Evolutionary conservation across 768 basidiomycete genomes (phyloP).

Genomic region (Rhizopogon salebrosus): DNA sequence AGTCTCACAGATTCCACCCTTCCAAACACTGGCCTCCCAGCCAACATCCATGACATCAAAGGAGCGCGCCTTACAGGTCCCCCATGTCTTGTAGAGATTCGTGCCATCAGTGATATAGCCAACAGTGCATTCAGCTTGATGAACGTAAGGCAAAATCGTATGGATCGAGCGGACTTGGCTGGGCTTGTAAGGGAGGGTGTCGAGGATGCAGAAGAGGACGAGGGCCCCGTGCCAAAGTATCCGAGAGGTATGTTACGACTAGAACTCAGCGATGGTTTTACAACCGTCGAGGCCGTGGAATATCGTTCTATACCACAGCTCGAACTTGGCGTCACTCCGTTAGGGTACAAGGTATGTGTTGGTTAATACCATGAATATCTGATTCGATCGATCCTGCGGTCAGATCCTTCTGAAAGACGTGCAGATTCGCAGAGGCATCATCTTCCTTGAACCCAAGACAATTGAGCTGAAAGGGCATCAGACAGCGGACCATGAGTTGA

Average conservation of each 20-base stretch:
- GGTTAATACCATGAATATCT: not conserved
- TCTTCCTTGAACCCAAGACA: conserved; percentile 70
- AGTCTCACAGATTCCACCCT: conserved; percentile 69
- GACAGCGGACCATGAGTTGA: conserved; percentile 58
- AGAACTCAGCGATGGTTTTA: conserved; percentile 73
- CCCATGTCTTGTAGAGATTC: conserved; percentile 72
- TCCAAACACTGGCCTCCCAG: conserved; percentile 62
- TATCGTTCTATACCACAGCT: conserved; percentile 62
- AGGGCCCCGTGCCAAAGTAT: conserved; percentile 78
- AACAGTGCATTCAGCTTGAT: conserved; percentile 77
- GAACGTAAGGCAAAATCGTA: conserved; percentile 60
- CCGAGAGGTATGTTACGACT: conserved; percentile 75
- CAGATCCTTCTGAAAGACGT: conserved; percentile 72
- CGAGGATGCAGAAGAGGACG: conserved; percentile 51
- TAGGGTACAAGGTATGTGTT: conserved; percentile 73
- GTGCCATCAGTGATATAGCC: conserved; percentile 77
- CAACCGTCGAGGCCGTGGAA: conserved; percentile 70
- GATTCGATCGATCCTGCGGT: not conserved
- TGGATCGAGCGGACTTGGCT: conserved; percentile 49
- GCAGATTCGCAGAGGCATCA: conserved; percentile 61
- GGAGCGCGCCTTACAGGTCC: conserved; percentile 34
- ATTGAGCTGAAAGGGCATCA: conserved; percentile 55
- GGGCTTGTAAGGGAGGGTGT: conserved; percentile 40
- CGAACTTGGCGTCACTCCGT: conserved; percentile 65
- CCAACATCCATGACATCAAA: conserved; percentile 30